Percentiles rank a stretch among this genome's conserved stretches.
Conservation (phyloP, 441 rosid genomes). For the Flueggea neowawraea region DNA sequence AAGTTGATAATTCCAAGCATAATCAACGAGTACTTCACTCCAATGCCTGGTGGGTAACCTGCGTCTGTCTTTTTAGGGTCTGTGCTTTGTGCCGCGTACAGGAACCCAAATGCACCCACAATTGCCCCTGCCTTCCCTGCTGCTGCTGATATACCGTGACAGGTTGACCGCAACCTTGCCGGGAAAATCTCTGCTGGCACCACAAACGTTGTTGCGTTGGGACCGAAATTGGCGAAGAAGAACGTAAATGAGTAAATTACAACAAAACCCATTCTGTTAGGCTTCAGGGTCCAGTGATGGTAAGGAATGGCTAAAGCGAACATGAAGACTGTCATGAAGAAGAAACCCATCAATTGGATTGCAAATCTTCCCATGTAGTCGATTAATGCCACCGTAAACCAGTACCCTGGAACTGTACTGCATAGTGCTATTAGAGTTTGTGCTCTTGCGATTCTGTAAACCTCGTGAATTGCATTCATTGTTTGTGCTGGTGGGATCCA, state of each 20-base stretch:
- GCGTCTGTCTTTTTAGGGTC: constrained; percentile 55
- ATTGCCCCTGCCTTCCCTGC: constrained; percentile 82
- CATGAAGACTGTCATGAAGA: too few relatives aligned
- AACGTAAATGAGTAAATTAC: constrained; percentile 63
- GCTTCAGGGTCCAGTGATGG: too few relatives aligned
- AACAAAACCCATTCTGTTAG: constrained; percentile 63
- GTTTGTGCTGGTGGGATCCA: too few relatives aligned
- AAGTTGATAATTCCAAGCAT: constrained; percentile 52
- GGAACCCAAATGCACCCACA: constrained; percentile 78
- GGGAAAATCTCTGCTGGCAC: constrained; percentile 93
- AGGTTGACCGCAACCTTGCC: constrained; percentile 73
- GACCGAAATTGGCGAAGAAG: constrained; percentile 86
- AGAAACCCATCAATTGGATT: too few relatives aligned
- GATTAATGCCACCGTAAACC: too few relatives aligned
- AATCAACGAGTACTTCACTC: constrained; percentile 64
- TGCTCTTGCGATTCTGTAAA: too few relatives aligned
- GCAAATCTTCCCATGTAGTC: too few relatives aligned
- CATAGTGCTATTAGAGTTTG: too few relatives aligned
- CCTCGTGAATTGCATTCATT: too few relatives aligned
- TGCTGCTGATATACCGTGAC: constrained; percentile 88
- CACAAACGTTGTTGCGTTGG: constrained; percentile 76
- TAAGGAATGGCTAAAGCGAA: too few relatives aligned
- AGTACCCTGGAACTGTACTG: too few relatives aligned
- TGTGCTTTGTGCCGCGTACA: constrained; percentile 56
- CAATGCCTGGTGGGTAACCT: constrained; percentile 79